Percentiles rank a stretch among this genome's conserved stretches.
These are phyloP conservation scores for Coccomyxa subellipsoidea DNA, from an alignment of 163 green algal genomes.

Conservation along the genomic window DNA sequence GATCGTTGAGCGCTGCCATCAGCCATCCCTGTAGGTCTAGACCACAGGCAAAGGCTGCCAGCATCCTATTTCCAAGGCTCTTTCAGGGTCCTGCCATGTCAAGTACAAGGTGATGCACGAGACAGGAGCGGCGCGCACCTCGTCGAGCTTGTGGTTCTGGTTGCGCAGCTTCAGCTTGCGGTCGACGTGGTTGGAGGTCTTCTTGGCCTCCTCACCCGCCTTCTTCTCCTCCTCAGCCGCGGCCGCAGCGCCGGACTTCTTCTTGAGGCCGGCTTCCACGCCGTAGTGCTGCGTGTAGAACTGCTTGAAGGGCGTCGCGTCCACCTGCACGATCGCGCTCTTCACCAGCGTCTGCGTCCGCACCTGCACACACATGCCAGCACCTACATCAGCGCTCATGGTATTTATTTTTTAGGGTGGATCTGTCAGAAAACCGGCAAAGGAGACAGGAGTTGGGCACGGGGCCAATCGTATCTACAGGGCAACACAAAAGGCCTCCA, in stretches of 20 bases:
- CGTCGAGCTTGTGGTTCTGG: constrained; percentile 79
- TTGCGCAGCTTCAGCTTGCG: constrained; percentile 81
- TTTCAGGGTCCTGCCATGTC: too few species aligned
- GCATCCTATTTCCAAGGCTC: too few species aligned
- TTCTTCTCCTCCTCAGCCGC: constrained; percentile 19
- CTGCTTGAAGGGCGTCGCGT: constrained; percentile 95
- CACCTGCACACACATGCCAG: constrained; percentile 42
- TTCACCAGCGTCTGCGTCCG: constrained; percentile 99
- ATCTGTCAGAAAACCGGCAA: too few species aligned
- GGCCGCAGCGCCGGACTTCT: constrained; percentile 53
- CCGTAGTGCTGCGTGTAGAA: constrained; percentile 99
- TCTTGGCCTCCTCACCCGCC: constrained; percentile 37
- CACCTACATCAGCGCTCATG: too few species aligned
- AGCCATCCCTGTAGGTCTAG: too few species aligned
- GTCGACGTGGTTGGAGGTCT: constrained; percentile 74
- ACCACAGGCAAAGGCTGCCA: too few species aligned
- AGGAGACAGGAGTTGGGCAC: too few species aligned
- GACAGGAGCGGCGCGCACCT: background rate
- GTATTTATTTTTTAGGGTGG: too few species aligned
- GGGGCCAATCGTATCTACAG: background rate
- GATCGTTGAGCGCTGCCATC: too few species aligned
- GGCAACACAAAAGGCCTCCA: too few species aligned
- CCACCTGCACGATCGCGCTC: constrained; percentile 93
- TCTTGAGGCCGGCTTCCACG: constrained; percentile 74
- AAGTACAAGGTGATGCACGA: too few species aligned